These are phyloP conservation scores for Sporisorium scitamineum DNA, from an alignment of 1,284 basidiomycete species.

Conservation along the genomic window DNA sequence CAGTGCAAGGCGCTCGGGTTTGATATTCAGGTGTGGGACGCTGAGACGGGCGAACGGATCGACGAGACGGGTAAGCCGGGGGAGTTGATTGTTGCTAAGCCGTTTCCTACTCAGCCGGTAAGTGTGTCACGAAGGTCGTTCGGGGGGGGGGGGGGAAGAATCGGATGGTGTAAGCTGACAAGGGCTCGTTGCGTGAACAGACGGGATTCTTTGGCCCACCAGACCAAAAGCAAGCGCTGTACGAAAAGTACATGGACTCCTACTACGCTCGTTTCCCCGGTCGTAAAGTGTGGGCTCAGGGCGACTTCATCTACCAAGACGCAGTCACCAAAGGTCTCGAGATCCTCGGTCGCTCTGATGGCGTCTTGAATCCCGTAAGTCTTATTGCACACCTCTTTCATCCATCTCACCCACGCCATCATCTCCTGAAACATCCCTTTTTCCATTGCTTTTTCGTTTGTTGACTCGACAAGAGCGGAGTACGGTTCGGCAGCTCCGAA, in stretches of 20 bases:
- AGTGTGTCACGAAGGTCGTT: too few species aligned
- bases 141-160: too few species aligned
- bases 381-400: background rate
- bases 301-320: conserved; percentile 55
- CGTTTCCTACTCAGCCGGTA: conserved; percentile 68
- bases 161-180: background rate
- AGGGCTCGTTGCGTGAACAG: background rate
- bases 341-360: conserved; percentile 76
- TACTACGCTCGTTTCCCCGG: conserved; percentile 64
- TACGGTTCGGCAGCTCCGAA: conserved; percentile 85
- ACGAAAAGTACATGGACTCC: conserved; percentile 67
- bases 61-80: conserved; percentile 60
- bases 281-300: conserved; percentile 55
- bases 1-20: conserved; percentile 65
- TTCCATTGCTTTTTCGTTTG: background rate
- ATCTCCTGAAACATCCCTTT: too few species aligned
- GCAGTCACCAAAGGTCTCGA: conserved; percentile 76
- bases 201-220: conserved; percentile 45
- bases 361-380: conserved; percentile 73
- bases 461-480: conserved; percentile 72
- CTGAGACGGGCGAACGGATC: conserved; percentile 48
- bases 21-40: conserved; percentile 59
- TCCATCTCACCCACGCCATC: background rate
- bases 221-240: conserved; percentile 54
- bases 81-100: conserved; percentile 62